Evolutionary conservation across 768 basidiomycete species (phyloP), one percentile per base, ranked within the genome.

Genomic region (Mrakia hoshinonis): DNA sequence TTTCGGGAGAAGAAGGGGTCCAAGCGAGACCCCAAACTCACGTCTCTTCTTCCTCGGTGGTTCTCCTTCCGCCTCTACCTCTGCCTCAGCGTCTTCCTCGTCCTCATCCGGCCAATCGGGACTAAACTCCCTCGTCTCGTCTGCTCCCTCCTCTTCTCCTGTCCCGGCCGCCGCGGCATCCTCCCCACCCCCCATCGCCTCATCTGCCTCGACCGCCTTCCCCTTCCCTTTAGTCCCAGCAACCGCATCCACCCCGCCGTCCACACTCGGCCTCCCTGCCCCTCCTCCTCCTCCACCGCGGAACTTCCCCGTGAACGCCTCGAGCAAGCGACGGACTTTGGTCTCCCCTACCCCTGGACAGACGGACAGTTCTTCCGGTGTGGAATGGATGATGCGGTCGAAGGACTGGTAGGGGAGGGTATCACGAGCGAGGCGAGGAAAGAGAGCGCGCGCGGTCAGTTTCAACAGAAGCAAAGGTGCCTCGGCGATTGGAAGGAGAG

Each of bases 261-360:
- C 51, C 38, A 24, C 52, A 3, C 51, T 26, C 18, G 46, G 34
- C 13, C 48, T 36, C 13, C 26, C 39, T n/a, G 24, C 58, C 60
- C 51, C 67, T 43, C 55, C 58, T 47, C 26, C 64, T 34, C 58
- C 52, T n/a, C n/a, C n/a, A n/a, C n/a, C n/a, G n/a, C n/a, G n/a
- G 79, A 99, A 89, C 0, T 92, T 91, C 72, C 89, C 88, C 69
- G 90, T 87, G 80, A 99, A 94, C 0, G 93, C 91, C 69, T 91
- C 94, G 75, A 88, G 87, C 43, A 97, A 84, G 51, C 94, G 87
- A 76, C 86, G 89, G 70, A 95, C 93, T 79, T 98, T 98, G 61
- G 93, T 87, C 74, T 90, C 90, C 11, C 94, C 95, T 67, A 98
- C 89, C 0, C 96, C 96, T 0, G 96, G 95, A 29, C 96, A 85